These are phyloP conservation scores for Hippophae gyantsensis DNA, from an alignment of 306 rosid genomes.

Conservation along the genomic window DNA sequence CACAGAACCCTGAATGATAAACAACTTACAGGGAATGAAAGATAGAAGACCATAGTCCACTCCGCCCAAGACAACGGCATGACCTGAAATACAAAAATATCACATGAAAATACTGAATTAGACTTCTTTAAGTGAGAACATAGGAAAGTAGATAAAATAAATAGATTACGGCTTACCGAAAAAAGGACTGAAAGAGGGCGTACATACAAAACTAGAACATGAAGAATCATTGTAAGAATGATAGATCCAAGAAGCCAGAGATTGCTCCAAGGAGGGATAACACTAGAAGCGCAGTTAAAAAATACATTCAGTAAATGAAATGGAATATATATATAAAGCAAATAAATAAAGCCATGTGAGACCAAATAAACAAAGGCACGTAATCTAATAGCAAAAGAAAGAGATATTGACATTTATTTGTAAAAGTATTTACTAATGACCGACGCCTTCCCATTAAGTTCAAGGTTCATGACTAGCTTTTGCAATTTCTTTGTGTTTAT, in stretches of 20 bases:
- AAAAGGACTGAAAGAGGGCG: slow-evolving; percentile 87
- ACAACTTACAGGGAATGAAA: slow-evolving; percentile 75
- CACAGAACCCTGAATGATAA: background rate
- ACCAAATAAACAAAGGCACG: too few species aligned
- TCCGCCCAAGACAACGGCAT: slow-evolving; percentile 85
- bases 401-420: too few species aligned
- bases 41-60: slow-evolving; percentile 80
- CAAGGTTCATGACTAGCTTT: too few species aligned
- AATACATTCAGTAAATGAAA: slow-evolving; percentile 2
- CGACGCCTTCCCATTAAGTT: too few species aligned
- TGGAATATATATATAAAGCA: background rate
- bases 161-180: slow-evolving; percentile 64
- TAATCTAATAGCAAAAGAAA: too few species aligned
- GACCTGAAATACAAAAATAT: slow-evolving; percentile 41
- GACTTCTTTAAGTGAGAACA: too few species aligned
- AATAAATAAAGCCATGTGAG: background rate
- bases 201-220: slow-evolving; percentile 68
- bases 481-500: too few species aligned
- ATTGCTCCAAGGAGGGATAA: slow-evolving; percentile 97
- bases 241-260: slow-evolving; percentile 93
- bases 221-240: slow-evolving; percentile 80
- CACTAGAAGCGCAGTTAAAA: slow-evolving; percentile 37
- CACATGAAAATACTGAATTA: background rate
- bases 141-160: slow-evolving; percentile 3
- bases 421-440: too few species aligned